phyloP scores from a whole-genome alignment of 495 filamentous ascomycete species.

The Cercophora sp. region DNA sequence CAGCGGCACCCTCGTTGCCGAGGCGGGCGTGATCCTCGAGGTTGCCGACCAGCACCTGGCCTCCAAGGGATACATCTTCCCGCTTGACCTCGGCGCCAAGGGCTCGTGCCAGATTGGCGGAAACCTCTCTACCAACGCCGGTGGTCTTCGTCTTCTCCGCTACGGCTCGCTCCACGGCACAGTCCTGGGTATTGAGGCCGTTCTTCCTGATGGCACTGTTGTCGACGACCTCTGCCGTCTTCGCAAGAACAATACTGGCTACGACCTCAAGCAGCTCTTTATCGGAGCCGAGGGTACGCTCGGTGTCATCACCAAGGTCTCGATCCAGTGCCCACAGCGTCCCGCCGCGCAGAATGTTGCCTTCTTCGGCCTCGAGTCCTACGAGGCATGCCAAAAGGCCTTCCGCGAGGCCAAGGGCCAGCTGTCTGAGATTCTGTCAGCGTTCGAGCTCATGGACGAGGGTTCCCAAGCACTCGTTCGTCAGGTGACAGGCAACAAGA shows the following conservation, averaged over 20 bases:
- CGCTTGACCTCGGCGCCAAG: slow-evolving; percentile 92
- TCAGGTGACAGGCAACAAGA: slow-evolving; percentile 67
- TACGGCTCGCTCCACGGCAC: slow-evolving; percentile 94
- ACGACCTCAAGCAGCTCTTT: slow-evolving; percentile 96
- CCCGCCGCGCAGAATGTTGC: slow-evolving; percentile 84
- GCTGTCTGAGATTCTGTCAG: slow-evolving; percentile 90
- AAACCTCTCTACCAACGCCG: slow-evolving; percentile 97
- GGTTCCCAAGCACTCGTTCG: slow-evolving; percentile 71
- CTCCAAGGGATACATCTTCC: slow-evolving; percentile 79
- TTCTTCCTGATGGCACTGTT: slow-evolving; percentile 86
- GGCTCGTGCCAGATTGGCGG: slow-evolving; percentile 96
- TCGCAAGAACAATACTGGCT: slow-evolving; percentile 96
- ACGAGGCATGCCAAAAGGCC: slow-evolving; percentile 76
- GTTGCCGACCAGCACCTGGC: slow-evolving; percentile 79
- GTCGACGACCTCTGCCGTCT: slow-evolving; percentile 81
- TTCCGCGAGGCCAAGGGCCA: slow-evolving; percentile 85
- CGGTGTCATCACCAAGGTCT: slow-evolving; percentile 86
- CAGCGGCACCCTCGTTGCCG: slow-evolving; percentile 83
- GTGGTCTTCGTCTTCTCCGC: slow-evolving; percentile 80
- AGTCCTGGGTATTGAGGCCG: slow-evolving; percentile 87
- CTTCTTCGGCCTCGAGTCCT: slow-evolving; percentile 81
- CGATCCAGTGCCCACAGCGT: slow-evolving; percentile 82
- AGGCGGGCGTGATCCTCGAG: slow-evolving; percentile 89
- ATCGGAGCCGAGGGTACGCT: slow-evolving; percentile 94
- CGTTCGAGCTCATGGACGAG: slow-evolving; percentile 95